These are phyloP conservation scores for Hibiscus syriacus DNA, from an alignment of 345 rosid species.

Conservation along the genomic window DNA sequence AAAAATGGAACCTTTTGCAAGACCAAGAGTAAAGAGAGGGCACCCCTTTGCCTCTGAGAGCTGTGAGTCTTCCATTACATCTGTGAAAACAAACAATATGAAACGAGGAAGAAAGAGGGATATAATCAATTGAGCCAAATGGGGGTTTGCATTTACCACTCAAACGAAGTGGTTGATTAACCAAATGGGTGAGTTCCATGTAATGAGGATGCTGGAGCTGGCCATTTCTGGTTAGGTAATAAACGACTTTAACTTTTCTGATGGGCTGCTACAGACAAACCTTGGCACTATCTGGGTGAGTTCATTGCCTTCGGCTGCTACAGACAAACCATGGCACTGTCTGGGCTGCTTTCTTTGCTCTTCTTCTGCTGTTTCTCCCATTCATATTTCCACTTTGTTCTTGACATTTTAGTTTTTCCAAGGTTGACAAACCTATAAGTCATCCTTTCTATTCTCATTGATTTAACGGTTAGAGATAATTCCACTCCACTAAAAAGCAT, in stretches of 20 bases:
- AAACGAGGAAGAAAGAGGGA: neutral
- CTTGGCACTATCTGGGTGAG: conserved; percentile 41
- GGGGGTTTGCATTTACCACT: conserved; percentile 35
- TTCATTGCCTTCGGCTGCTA: too few species aligned
- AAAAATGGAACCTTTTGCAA: conserved; percentile 55
- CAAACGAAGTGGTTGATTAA: conserved; percentile 72
- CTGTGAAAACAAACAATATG: conserved; percentile 22
- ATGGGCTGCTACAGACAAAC: conserved; percentile 22
- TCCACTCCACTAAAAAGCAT: too few species aligned
- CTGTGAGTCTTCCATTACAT: conserved; percentile 61
- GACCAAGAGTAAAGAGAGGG: conserved; percentile 86
- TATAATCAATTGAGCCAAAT: neutral
- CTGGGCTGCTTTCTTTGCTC: too few species aligned
- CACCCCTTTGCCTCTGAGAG: conserved; percentile 79
- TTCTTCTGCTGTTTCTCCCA: too few species aligned
- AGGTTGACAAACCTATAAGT: too few species aligned
- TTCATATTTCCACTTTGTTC: too few species aligned
- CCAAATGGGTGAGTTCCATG: conserved; percentile 61
- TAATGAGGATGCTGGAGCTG: conserved; percentile 91
- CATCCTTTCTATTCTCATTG: too few species aligned
- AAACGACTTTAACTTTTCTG: conserved; percentile 63
- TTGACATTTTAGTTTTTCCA: too few species aligned
- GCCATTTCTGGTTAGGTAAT: conserved; percentile 84
- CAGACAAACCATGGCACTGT: too few species aligned
- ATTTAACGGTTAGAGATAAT: too few species aligned